Conservation (phyloP, 768 basidiomycete genomes). For the Mycena latifolia region DNA sequence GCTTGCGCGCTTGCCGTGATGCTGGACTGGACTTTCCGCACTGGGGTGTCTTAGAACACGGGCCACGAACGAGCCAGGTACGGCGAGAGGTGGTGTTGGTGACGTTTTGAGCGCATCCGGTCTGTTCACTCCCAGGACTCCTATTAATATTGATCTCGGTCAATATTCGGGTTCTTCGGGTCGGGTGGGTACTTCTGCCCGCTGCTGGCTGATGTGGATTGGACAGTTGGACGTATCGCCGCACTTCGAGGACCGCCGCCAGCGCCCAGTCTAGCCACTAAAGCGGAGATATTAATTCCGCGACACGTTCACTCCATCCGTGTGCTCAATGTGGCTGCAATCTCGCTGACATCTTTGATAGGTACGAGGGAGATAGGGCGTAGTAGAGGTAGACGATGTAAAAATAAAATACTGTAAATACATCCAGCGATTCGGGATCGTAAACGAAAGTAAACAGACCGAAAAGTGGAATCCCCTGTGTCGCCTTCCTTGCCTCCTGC, state of each 20-base stretch:
- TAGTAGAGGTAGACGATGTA: not conserved
- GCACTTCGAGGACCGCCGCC: no score
- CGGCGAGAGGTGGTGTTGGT: not conserved
- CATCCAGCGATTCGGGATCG: no score
- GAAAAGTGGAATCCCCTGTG: conserved; percentile 2
- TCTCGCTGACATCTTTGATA: conserved; percentile 19
- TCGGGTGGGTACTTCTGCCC: no score
- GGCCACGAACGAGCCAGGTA: not conserved
- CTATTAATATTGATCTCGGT: not conserved
- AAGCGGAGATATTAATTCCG: not conserved
- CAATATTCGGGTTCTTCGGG: not conserved
- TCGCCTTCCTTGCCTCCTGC: no score
- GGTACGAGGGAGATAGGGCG: conserved; percentile 23
- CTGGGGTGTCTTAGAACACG: not conserved
- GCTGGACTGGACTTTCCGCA: not conserved
- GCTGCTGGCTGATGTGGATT: no score
- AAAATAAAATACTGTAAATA: not conserved
- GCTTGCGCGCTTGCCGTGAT: not conserved
- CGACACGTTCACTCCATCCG: not conserved
- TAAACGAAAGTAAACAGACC: no score
- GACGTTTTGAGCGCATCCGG: not conserved
- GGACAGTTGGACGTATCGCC: no score
- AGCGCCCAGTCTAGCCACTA: not conserved
- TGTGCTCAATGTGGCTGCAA: not conserved
- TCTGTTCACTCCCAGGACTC: not conserved